Evolutionary conservation across 2,329 filamentous ascomycete genomes (phyloP).

Genomic region (Chaetoscypha palmicola): DNA sequence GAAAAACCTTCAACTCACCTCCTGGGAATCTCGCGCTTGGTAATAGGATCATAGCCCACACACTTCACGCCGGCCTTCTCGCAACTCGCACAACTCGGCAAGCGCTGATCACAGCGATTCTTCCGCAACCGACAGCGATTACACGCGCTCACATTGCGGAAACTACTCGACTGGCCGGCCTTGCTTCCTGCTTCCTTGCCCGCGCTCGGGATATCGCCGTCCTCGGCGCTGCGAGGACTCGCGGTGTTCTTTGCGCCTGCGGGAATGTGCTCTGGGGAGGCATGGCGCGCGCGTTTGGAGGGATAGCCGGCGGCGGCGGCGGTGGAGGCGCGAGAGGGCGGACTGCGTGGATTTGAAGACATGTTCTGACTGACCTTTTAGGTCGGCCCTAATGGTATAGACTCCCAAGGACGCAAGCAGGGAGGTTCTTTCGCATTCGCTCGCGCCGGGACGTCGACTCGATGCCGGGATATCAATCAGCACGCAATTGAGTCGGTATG

Average conservation of each 20-base stretch:
- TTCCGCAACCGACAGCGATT: constrained; percentile 88
- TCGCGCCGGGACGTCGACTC: too few relatives aligned
- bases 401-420: too few relatives aligned
- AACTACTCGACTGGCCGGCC: constrained; percentile 55
- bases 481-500: too few relatives aligned
- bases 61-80: constrained; percentile 89
- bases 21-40: constrained; percentile 88
- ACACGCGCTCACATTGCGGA: constrained; percentile 87
- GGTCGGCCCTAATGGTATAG: too few relatives aligned
- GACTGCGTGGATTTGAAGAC: constrained; percentile 6
- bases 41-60: constrained; percentile 93
- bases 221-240: constrained; percentile 22
- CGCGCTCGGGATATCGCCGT: constrained; percentile 8
- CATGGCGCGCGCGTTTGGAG: constrained; percentile 50
- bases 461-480: too few relatives aligned
- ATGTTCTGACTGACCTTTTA: too few relatives aligned
- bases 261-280: constrained; percentile 37
- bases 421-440: too few relatives aligned
- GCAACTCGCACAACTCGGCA: constrained; percentile 86
- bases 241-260: constrained; percentile 27
- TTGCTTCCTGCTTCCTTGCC: constrained; percentile 37
- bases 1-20: constrained; percentile 37
- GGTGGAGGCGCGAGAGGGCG: constrained; percentile 30
- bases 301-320: constrained; percentile 37
- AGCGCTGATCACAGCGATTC: constrained; percentile 88